These are phyloP conservation scores for Pseudonitzschia pungens DNA, from an alignment of 108 stramenopile genomes.

Conservation along the genomic window DNA sequence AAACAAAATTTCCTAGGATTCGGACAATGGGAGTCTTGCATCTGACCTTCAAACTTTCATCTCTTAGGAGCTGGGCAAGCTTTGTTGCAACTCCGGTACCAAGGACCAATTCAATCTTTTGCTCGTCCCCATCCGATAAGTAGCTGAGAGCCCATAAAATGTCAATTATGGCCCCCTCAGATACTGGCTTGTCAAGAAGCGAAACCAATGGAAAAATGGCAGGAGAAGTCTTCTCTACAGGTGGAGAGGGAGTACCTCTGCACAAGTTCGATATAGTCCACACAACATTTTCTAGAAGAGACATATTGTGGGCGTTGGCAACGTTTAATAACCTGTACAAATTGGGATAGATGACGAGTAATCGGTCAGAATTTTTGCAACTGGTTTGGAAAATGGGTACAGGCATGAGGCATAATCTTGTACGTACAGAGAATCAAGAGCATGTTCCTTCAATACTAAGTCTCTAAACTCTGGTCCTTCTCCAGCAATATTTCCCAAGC, in stretches of 20 bases:
- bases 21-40: slow-evolving; percentile 81
- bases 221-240: slow-evolving; percentile 40
- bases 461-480: slow-evolving; percentile 81
- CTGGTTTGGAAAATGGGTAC: neutral
- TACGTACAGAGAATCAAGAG: slow-evolving; percentile 54
- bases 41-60: slow-evolving; percentile 23
- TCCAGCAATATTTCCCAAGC: slow-evolving; percentile 95
- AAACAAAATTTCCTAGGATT: slow-evolving; percentile 92
- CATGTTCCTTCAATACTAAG: slow-evolving; percentile 53
- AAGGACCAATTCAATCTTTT: slow-evolving; percentile 72
- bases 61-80: slow-evolving; percentile 58
- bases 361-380: neutral
- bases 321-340: slow-evolving; percentile 64
- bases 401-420: no score
- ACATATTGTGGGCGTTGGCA: slow-evolving; percentile 56
- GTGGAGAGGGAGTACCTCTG: slow-evolving; percentile 89
- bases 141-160: slow-evolving; percentile 90
- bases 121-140: slow-evolving; percentile 84
- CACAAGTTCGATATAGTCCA: slow-evolving; percentile 95
- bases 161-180: slow-evolving; percentile 61
- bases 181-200: slow-evolving; percentile 28
- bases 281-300: slow-evolving; percentile 76
- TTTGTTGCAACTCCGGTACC: slow-evolving; percentile 41
- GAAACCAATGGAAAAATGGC: slow-evolving; percentile 53
- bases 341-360: neutral